phyloP scores from a whole-genome alignment of 78 protist species.

The Dictyostelium brefeldianum region DNA sequence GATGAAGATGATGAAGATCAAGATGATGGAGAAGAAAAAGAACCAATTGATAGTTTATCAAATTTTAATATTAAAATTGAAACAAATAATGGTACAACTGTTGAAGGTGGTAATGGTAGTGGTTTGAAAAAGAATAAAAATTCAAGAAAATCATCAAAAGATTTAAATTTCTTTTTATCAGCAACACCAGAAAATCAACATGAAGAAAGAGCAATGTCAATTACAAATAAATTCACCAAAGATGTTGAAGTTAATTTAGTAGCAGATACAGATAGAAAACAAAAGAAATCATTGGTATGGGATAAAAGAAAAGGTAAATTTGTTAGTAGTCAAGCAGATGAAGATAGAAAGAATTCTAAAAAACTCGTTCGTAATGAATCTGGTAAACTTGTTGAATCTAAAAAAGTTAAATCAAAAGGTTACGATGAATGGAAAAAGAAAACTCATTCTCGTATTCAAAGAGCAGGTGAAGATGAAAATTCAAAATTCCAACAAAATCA shows the following conservation, averaged over 20 bases:
- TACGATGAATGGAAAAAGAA: constrained; percentile 87
- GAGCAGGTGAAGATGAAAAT: constrained; percentile 71
- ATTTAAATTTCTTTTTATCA: constrained; percentile 64
- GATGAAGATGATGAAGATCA: not conserved
- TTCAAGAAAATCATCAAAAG: constrained; percentile 64
- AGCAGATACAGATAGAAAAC: constrained; percentile 57
- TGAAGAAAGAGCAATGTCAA: constrained; percentile 55
- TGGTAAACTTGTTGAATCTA: constrained; percentile 72
- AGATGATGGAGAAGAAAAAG: constrained; percentile 26
- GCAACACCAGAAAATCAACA: constrained; percentile 52
- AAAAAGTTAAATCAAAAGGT: constrained; percentile 4
- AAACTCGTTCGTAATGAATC: constrained; percentile 84
- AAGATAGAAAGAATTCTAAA: constrained; percentile 47
- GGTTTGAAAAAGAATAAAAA: constrained; percentile 24
- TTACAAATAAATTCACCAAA: constrained; percentile 3
- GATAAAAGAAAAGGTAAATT: constrained; percentile 87
- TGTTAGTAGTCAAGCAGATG: constrained; percentile 44
- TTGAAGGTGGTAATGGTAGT: too few species aligned
- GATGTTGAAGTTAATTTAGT: constrained; percentile 60
- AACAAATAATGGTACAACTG: not conserved
- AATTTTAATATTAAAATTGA: constrained; percentile 39
- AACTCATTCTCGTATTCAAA: constrained; percentile 61
- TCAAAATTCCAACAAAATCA: constrained; percentile 1
- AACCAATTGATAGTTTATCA: not conserved
- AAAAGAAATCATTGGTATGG: constrained; percentile 62